Percentiles rank a stretch among this genome's conserved stretches.
Evolutionary conservation across 352 stramenopile species (phyloP).

Genomic region (Globisporangium uncinulatum): DNA sequence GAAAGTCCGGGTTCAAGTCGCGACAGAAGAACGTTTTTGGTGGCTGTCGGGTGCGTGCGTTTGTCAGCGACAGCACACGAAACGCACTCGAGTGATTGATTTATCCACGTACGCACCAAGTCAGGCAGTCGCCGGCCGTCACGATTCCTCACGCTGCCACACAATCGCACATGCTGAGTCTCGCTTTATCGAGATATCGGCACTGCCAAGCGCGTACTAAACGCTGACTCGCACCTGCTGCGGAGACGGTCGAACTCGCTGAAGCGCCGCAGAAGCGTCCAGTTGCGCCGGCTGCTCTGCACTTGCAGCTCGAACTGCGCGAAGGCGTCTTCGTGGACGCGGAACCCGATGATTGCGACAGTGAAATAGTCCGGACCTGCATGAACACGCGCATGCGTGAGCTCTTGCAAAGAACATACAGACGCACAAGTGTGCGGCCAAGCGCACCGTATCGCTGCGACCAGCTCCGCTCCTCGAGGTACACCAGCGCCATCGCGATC

Average conservation of each 20-base stretch:
- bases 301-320: constrained; percentile 66
- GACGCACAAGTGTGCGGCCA: constrained; percentile 4
- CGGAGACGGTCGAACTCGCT: constrained; percentile 63
- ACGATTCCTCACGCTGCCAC: constrained; percentile 36
- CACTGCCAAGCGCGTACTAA: too few species aligned
- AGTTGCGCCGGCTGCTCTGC: constrained; percentile 62
- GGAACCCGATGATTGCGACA: constrained; percentile 43
- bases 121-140: constrained; percentile 35
- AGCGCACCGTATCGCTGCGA: constrained; percentile 60
- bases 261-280: constrained; percentile 63
- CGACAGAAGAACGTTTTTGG: constrained; percentile 70
- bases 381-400: background rate
- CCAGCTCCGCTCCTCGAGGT: constrained; percentile 62
- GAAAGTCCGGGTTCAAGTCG: constrained; percentile 68
- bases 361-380: constrained; percentile 74
- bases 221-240: constrained; percentile 22
- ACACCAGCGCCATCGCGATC: constrained; percentile 60
- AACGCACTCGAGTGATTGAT: background rate
- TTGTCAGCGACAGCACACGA: background rate
- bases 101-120: constrained; percentile 16
- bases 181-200: too few species aligned
- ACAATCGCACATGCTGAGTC: background rate
- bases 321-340: constrained; percentile 42
- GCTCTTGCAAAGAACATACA: background rate
- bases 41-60: constrained; percentile 17